Evolutionary conservation across 2,329 filamentous ascomycete species (phyloP).

Genomic region (Colletotrichum tropicicola): DNA sequence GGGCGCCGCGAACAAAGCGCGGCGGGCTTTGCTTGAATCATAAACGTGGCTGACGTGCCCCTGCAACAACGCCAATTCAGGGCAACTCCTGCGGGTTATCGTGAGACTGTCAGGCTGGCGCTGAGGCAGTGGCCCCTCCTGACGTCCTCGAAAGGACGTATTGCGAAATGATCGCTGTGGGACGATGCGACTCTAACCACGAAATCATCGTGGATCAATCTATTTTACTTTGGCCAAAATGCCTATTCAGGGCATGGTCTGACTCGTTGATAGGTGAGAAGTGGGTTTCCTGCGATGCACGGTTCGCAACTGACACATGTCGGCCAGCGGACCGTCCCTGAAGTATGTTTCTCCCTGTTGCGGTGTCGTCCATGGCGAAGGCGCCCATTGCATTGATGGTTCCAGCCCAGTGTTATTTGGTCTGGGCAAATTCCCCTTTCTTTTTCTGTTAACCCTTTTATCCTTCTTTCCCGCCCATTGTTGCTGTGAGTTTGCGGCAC

Average conservation of each 20-base stretch:
- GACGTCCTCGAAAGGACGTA: not conserved
- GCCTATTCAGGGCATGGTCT: not conserved
- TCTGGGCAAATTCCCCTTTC: no score
- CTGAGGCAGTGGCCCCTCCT: no score
- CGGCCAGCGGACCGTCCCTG: conserved; percentile 4
- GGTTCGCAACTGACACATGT: not conserved
- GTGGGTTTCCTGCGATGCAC: not conserved
- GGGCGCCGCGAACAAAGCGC: not conserved
- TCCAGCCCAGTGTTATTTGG: not conserved
- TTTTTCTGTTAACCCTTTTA: not conserved
- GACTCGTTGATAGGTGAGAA: not conserved
- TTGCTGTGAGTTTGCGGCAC: not conserved
- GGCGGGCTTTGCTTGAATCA: conserved; percentile 15
- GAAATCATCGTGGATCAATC: not conserved
- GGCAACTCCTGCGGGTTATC: not conserved
- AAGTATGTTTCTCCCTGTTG: no score
- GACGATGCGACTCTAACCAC: not conserved
- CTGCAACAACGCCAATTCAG: not conserved
- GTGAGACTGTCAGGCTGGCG: no score
- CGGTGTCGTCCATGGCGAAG: no score
- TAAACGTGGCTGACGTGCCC: not conserved
- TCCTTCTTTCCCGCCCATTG: no score
- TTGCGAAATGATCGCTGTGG: not conserved
- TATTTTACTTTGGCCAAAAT: not conserved
- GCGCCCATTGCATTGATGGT: no score